Evolutionary conservation across 495 filamentous ascomycete genomes (phyloP).

Genomic region (Aspergillus kassunensis): DNA sequence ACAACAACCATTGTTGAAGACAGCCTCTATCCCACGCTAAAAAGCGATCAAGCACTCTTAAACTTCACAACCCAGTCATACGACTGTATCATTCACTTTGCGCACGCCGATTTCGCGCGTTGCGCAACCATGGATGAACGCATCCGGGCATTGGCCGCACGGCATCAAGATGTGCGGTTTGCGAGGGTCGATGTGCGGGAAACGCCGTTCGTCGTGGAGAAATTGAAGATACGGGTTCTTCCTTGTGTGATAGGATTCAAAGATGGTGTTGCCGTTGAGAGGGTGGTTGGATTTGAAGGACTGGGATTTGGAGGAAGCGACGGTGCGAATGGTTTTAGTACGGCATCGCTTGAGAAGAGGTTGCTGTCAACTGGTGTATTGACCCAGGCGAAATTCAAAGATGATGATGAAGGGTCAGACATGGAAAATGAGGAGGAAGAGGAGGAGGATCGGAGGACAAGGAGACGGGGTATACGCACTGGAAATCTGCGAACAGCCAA

Average conservation of each 20-base stretch:
- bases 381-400: constrained; percentile 47
- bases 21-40: constrained; percentile 54
- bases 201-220: constrained; percentile 68
- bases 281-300: constrained; percentile 74
- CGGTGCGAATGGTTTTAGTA: constrained; percentile 57
- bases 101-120: constrained; percentile 67
- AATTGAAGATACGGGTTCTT: constrained; percentile 63
- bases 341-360: constrained; percentile 59
- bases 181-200: constrained; percentile 67
- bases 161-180: constrained; percentile 67
- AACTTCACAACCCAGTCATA: constrained; percentile 64
- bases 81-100: constrained; percentile 70
- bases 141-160: constrained; percentile 55
- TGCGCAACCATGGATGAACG: constrained; percentile 67
- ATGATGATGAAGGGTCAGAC: constrained; percentile 33
- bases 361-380: constrained; percentile 58
- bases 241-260: constrained; percentile 74
- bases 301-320: constrained; percentile 53
- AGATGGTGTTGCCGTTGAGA: constrained; percentile 61
- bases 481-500: constrained; percentile 20
- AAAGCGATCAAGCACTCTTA: constrained; percentile 62
- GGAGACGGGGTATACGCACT: constrained; percentile 51
- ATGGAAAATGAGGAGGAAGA: constrained; percentile 31
- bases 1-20: constrained; percentile 29
- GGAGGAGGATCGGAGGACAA: constrained; percentile 31